Evolutionary conservation across 176 grass and related monocot genomes (phyloP), one percentile per base, ranked within the genome.

Genomic region (Calamus simplicifolius): DNA sequence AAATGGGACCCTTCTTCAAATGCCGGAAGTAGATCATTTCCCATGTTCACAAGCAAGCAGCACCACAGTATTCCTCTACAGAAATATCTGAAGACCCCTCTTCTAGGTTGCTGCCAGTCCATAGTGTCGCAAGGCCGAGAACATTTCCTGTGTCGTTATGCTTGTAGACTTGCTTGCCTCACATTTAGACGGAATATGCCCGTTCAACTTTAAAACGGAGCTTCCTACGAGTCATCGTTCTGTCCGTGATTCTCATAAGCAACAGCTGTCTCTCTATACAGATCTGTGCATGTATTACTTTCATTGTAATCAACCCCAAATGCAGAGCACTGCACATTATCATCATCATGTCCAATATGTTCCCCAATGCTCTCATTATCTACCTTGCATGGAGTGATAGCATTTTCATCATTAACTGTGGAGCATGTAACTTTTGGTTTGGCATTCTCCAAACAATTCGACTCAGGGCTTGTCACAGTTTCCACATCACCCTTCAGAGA

Each of bases 31-130:
- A 79, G 58, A 87, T 79, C 10, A 82, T 79, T 65, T 82, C 62
- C 79, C 85, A 87, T 62, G 79, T 72, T 79, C 85, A 88, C 28
- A 79, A 29, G 30, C 67, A 67, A 25, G 85, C 75, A 48, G 79
- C 85, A 73, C 85, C 79, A 38, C 82, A 79, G 58, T 87, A 82
- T 21, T 52, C 35, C 63, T 79, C 79, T 48, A 76, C 62, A n/a
- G 58, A 25, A 48, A 79, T 50, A 61, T 75, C 63, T 13, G 18
- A 18, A 66, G 67, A 27, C 58, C 78, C n/a, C 31, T 55, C 58
- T 35, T 73, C 63, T 28, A n/a, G n/a, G 27, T 49, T 53, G 71
- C 25, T 71, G 74, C 54, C 54, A 79, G 23, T 56, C 79, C 64
- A 51, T 73, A 69, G 21, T 61, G 63, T 61, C 61, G 75, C 49